phyloP scores from a whole-genome alignment of 2,329 filamentous ascomycete species.

The Metarhizium anisopliae region DNA sequence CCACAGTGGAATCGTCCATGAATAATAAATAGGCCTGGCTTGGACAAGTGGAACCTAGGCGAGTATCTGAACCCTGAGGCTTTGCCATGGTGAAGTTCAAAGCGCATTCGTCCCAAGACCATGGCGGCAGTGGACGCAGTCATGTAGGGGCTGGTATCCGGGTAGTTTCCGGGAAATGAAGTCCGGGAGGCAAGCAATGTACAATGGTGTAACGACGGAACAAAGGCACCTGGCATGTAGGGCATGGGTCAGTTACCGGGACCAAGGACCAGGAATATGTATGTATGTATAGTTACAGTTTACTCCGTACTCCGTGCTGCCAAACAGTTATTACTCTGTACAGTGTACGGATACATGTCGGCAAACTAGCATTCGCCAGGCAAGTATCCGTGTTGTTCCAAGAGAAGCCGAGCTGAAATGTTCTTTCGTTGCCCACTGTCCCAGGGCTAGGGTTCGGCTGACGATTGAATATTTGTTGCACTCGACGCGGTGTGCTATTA shows the following conservation, averaged over 20 bases:
- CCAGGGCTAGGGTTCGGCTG: background rate
- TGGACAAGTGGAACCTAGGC: background rate
- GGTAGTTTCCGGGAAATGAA: constrained; percentile 8
- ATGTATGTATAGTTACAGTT: background rate
- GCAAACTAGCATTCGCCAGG: background rate
- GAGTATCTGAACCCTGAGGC: background rate
- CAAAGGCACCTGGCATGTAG: background rate
- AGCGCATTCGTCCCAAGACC: background rate
- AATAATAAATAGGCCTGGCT: background rate
- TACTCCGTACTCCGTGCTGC: background rate
- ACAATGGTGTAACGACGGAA: background rate
- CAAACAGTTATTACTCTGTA: background rate
- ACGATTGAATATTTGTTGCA: background rate
- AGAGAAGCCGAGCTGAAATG: background rate
- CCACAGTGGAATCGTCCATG: background rate
- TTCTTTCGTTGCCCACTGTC: background rate
- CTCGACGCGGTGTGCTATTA: background rate
- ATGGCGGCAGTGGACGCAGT: background rate
- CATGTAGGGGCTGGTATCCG: background rate
- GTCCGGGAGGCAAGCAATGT: background rate
- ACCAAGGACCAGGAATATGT: background rate
- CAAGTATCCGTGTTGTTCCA: background rate
- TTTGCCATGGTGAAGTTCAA: background rate
- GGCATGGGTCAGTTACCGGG: constrained; percentile 3
- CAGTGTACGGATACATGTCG: background rate